Conservation (phyloP, 2,329 filamentous ascomycete genomes). For the Clonostachys chloroleuca region DNA sequence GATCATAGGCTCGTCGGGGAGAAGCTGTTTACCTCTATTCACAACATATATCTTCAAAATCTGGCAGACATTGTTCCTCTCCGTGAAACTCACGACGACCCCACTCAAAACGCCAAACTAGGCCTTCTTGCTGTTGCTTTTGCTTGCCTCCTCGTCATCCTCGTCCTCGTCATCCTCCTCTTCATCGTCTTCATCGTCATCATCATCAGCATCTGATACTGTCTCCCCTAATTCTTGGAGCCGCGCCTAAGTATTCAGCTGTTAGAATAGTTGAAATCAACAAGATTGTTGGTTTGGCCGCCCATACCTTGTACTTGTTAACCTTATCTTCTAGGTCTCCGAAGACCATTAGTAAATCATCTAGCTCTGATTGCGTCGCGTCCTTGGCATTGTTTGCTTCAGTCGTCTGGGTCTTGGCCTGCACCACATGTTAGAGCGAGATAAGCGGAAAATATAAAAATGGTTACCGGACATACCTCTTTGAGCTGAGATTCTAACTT, state of each 20-base stretch:
- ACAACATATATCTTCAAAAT: too few relatives aligned
- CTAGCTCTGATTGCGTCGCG: conserved; percentile 66
- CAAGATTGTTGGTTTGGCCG: neutral
- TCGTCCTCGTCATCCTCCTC: conserved; percentile 27
- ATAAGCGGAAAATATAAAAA: neutral
- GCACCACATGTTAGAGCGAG: neutral
- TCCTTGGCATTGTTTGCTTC: conserved; percentile 58
- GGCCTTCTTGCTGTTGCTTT: neutral
- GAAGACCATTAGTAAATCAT: conserved; percentile 79
- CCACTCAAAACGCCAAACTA: too few relatives aligned
- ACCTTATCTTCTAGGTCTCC: conserved; percentile 76
- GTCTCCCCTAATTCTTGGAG: conserved; percentile 63
- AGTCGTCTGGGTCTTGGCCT: conserved; percentile 22
- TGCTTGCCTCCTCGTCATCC: conserved; percentile 15
- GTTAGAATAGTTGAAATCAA: conserved; percentile 1
- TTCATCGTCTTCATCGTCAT: conserved; percentile 51
- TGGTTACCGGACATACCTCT: conserved; percentile 11
- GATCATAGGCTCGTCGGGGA: too few relatives aligned
- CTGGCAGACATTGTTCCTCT: too few relatives aligned
- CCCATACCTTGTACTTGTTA: conserved; percentile 65
- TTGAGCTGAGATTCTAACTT: conserved; percentile 12
- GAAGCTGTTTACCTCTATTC: too few relatives aligned
- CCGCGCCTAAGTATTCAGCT: conserved; percentile 36
- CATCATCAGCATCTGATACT: conserved; percentile 74
- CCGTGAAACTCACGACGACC: too few relatives aligned